These are phyloP conservation scores for Chamaecyparis obtusa DNA, from an alignment of 75 land plant genomes.

Conservation along the genomic window DNA sequence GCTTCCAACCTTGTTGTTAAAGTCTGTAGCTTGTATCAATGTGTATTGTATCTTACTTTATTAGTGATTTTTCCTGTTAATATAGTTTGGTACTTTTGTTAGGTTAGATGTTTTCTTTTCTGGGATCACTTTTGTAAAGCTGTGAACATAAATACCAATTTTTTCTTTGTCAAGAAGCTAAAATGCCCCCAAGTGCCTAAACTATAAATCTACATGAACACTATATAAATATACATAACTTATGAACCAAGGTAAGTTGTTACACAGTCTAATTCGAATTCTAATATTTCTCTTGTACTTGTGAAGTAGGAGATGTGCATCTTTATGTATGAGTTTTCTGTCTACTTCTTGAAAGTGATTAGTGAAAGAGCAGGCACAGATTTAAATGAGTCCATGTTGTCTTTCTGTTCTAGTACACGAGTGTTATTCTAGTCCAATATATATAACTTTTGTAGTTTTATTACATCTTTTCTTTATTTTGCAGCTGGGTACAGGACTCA, in stretches of 20 bases:
- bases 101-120: not conserved
- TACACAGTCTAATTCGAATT: not conserved
- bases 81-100: not conserved
- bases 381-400: not conserved
- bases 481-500: conserved; percentile 91
- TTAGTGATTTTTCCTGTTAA: not conserved
- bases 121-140: not conserved
- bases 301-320: not conserved
- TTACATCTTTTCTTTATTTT: conserved; percentile 13
- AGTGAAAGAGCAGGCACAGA: not conserved
- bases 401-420: not conserved
- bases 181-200: not conserved
- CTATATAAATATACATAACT: not conserved
- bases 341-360: not conserved
- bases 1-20: not conserved
- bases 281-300: not conserved
- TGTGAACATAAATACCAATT: not conserved
- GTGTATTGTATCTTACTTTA: not conserved
- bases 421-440: not conserved
- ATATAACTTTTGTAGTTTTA: not conserved
- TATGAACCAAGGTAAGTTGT: not conserved
- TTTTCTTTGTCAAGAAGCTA: not conserved
- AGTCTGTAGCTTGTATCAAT: not conserved
- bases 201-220: not conserved
- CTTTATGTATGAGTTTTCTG: not conserved